Base-by-base conservation (phyloP, 345 rosid genomes). In the Sonneratia caseolaris region DNA sequence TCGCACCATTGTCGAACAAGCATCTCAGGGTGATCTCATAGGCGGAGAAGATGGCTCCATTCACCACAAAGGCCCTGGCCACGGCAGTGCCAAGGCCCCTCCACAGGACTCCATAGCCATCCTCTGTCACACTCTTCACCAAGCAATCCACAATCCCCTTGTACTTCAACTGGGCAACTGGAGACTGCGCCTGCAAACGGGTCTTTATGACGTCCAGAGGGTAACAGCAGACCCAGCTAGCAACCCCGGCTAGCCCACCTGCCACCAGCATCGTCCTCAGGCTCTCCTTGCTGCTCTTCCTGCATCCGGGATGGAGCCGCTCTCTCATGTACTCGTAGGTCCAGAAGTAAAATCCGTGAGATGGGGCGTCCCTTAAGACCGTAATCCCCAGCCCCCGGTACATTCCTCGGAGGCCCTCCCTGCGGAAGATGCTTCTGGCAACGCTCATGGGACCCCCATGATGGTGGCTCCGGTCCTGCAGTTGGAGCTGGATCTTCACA, bases 21-120 rank as follows among this genome's bases (percentile, higher is more conserved):
- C 91, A 90, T 84, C 99, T 83, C 81, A 95, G 80, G 21, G 99
- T 83, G 38, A 83, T 82, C 81, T 92, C 99, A 45, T 92, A 90
- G 42, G 98, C 97, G 73, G 92, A 74, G 81, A 95, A 95, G 16
- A 92, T 66, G 37, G 98, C 94, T 8, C 97, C 98, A 72, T 95
- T 92, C 74, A 95, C 99, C 37, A 92, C 87, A 79, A 95, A 95
- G 69, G 99, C 99, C 83, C 97, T 86, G 66, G 94, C 81, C 43
- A 95, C 92, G 40, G 97, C 98, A 71, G 99, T 90, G 45, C 97
- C 98, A n/a, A 95, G 72, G 32, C 99, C 99, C 70, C 96, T 78
- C 94, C 93, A 95, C 38, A 95, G 92, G 71, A 95, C 90, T 0
- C 77, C 4, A 67, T 84, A 84, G 18, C 99, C 97, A 36, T 95